A percentile compares a stretch with the other conserved stretches of the same genome.
Evolutionary conservation across 805 yeast species (phyloP).

Genomic region (Candida suzukii): DNA sequence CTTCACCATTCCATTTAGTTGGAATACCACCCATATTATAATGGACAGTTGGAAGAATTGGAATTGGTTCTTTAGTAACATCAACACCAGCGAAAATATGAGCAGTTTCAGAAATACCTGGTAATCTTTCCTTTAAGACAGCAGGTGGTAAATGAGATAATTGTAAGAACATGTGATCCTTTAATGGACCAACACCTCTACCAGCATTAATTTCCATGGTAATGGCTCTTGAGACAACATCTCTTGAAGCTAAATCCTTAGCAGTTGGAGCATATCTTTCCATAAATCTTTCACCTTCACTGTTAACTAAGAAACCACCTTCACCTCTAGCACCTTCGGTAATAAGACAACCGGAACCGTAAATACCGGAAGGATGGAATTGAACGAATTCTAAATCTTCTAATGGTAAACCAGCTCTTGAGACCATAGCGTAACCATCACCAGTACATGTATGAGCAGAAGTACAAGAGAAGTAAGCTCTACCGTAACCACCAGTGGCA

Average conservation of each 20-base stretch:
- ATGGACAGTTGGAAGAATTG: constrained; percentile 96
- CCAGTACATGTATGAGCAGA: constrained; percentile 99
- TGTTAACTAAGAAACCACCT: constrained; percentile 95
- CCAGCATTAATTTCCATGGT: constrained; percentile 98
- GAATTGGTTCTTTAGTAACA: constrained; percentile 98
- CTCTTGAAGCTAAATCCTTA: constrained; percentile 97
- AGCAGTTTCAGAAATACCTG: constrained; percentile 99
- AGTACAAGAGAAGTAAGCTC: constrained; percentile 97
- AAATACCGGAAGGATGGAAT: constrained; percentile 99
- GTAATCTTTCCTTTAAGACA: constrained; percentile 90
- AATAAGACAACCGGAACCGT: constrained; percentile 97
- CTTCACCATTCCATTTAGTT: constrained; percentile 97
- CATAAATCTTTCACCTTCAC: constrained; percentile 99
- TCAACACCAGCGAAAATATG: constrained; percentile 98
- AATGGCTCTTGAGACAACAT: constrained; percentile 96
- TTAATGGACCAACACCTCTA: constrained; percentile 96
- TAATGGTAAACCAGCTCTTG: constrained; percentile 96
- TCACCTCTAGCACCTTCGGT: constrained; percentile 99
- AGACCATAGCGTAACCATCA: constrained; percentile 97
- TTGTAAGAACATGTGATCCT: constrained; percentile 94
- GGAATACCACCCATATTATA: constrained; percentile 99
- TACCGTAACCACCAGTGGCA: constrained; percentile 98
- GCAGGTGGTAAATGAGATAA: constrained; percentile 88
- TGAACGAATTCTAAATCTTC: constrained; percentile 97
- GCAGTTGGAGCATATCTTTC: constrained; percentile 99